phyloP scores from a whole-genome alignment of 257 asterid genomes.

The Solanum dulcamara region DNA sequence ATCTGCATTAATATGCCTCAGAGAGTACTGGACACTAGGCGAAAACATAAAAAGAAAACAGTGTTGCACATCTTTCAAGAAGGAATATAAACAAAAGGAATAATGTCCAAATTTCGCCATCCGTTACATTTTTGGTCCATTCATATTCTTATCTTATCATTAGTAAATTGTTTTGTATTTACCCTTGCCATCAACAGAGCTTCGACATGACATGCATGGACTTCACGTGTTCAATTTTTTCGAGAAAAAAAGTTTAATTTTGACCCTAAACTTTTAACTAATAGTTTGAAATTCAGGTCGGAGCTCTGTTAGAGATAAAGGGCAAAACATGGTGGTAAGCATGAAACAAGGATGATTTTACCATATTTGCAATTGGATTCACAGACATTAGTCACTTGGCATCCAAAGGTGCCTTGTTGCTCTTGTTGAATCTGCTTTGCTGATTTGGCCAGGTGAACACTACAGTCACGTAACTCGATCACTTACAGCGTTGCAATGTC shows the following conservation, averaged over 20 bases:
- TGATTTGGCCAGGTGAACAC: slow-evolving; percentile 7
- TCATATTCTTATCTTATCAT: not conserved
- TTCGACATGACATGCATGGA: not conserved
- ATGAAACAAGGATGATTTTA: not conserved
- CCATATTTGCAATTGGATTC: not conserved
- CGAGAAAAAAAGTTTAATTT: not conserved
- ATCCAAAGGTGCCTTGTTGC: not conserved
- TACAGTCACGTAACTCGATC: slow-evolving; percentile 13
- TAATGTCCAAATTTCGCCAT: not conserved
- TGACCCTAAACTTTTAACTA: not conserved
- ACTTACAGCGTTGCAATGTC: slow-evolving; percentile 10
- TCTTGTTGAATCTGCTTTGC: slow-evolving; percentile 12
- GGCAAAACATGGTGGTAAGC: no score
- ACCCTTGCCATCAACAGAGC: not conserved
- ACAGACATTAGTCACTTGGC: not conserved
- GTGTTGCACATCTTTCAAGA: not conserved
- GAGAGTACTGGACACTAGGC: not conserved
- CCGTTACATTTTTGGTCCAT: not conserved
- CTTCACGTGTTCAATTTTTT: not conserved
- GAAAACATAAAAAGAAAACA: no score
- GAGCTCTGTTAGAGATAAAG: not conserved
- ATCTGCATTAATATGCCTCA: no score
- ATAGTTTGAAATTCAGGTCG: not conserved
- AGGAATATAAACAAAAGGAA: not conserved
- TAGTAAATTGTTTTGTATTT: not conserved